phyloP scores from a whole-genome alignment of 768 basidiomycete genomes.

The Butyriboletus loyo region DNA sequence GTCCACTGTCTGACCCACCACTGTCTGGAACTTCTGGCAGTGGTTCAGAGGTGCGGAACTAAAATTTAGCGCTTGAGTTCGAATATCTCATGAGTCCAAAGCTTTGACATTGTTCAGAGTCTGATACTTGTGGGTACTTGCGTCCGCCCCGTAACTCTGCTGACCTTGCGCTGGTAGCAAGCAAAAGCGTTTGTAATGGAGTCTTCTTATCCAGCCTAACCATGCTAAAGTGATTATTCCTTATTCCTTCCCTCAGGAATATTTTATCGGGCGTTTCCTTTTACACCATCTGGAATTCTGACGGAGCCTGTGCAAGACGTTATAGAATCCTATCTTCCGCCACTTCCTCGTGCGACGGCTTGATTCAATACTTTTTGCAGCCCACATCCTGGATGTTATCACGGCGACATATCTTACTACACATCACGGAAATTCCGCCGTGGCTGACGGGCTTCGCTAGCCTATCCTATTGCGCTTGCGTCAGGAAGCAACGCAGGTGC shows the following conservation, averaged over 20 bases:
- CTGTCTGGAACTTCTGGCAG: slow-evolving; percentile 48
- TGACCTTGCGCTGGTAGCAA: slow-evolving; percentile 1
- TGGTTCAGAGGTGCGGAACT: slow-evolving; percentile 44
- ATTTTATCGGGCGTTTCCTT: slow-evolving; percentile 45
- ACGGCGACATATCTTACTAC: slow-evolving; percentile 43
- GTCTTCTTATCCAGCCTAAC: not conserved
- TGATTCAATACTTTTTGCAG: slow-evolving; percentile 48
- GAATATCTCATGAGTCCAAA: slow-evolving; percentile 3
- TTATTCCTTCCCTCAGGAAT: slow-evolving; percentile 45
- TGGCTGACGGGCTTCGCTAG: slow-evolving; percentile 24
- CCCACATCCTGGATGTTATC: slow-evolving; percentile 53
- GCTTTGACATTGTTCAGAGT: slow-evolving; percentile 29
- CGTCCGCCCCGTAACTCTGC: not conserved
- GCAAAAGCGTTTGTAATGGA: slow-evolving; percentile 10
- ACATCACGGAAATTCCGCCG: not conserved
- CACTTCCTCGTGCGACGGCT: slow-evolving; percentile 38
- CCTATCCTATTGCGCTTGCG: slow-evolving; percentile 46
- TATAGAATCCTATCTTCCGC: slow-evolving; percentile 47
- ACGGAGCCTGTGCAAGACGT: slow-evolving; percentile 33
- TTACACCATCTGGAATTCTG: slow-evolving; percentile 38
- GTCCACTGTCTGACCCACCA: slow-evolving; percentile 7
- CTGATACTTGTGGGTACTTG: slow-evolving; percentile 38
- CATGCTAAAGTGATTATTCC: slow-evolving; percentile 37
- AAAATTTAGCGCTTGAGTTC: not conserved
- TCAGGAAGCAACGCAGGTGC: slow-evolving; percentile 38